Percentiles rank a stretch among this genome's conserved stretches.
phyloP scores from a whole-genome alignment of 2,329 filamentous ascomycete species.

The Trichothecium sympodiale region DNA sequence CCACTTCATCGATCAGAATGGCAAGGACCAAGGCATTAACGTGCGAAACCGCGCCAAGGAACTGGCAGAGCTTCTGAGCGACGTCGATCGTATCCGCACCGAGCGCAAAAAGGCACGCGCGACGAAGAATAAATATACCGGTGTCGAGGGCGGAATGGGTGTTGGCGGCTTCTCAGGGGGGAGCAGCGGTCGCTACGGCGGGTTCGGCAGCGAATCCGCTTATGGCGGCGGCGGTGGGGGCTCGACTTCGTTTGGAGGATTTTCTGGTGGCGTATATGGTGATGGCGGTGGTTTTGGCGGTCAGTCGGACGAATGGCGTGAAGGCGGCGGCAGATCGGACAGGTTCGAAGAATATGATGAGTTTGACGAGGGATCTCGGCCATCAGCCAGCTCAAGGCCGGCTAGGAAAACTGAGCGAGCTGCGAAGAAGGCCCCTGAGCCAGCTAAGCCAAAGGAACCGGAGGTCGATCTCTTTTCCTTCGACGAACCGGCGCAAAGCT shows the following conservation, averaged over 20 bases:
- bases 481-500: slow-evolving; percentile 57
- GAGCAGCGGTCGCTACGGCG: slow-evolving; percentile 59
- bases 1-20: slow-evolving; percentile 90
- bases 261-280: slow-evolving; percentile 72
- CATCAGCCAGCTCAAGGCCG: slow-evolving; percentile 32
- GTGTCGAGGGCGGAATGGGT: slow-evolving; percentile 69
- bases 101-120: slow-evolving; percentile 82
- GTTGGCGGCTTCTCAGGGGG: slow-evolving; percentile 45
- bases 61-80: slow-evolving; percentile 81
- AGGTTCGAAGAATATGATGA: slow-evolving; percentile 97
- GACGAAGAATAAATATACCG: slow-evolving; percentile 90
- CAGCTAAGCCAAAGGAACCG: slow-evolving; percentile 74
- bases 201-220: slow-evolving; percentile 81
- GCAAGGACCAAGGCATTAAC: slow-evolving; percentile 97
- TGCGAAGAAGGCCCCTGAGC: slow-evolving; percentile 41
- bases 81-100: slow-evolving; percentile 76
- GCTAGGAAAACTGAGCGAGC: slow-evolving; percentile 19
- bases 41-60: slow-evolving; percentile 96
- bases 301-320: slow-evolving; percentile 57
- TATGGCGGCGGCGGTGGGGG: slow-evolving; percentile 44
- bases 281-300: slow-evolving; percentile 91
- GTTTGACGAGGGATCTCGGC: slow-evolving; percentile 63
- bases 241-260: slow-evolving; percentile 40
- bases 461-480: slow-evolving; percentile 90
- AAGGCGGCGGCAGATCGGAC: slow-evolving; percentile 50